Evolutionary conservation across 2,329 filamentous ascomycete species (phyloP).

Genomic region (Microdochium bolleyi): DNA sequence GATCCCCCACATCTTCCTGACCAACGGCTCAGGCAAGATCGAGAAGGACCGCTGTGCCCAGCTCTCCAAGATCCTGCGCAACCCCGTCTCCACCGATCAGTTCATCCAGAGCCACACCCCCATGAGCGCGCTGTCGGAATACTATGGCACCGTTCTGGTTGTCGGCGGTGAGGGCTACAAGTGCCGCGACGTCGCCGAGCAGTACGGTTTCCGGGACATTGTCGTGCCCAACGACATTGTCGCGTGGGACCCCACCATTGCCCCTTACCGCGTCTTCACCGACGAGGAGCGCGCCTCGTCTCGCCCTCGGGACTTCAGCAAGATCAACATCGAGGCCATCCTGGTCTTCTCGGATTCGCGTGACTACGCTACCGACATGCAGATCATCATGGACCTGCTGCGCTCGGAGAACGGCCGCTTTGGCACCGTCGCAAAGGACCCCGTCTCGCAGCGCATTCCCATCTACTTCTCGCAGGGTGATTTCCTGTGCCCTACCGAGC

Average conservation of each 20-base stretch:
- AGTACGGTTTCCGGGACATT: constrained; percentile 67
- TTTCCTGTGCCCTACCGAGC: constrained; percentile 51
- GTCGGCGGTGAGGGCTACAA: constrained; percentile 69
- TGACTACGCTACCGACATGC: constrained; percentile 68
- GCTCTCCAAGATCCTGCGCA: constrained; percentile 57
- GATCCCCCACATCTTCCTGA: constrained; percentile 68
- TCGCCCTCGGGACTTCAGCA: constrained; percentile 62
- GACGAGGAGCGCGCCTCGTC: constrained; percentile 60
- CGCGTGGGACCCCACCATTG: constrained; percentile 60
- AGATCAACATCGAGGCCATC: constrained; percentile 66
- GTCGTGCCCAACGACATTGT: constrained; percentile 68
- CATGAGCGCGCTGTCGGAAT: constrained; percentile 68
- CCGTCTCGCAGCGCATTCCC: constrained; percentile 57
- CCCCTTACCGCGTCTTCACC: constrained; percentile 61
- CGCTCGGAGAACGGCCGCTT: constrained; percentile 60
- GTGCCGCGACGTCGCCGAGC: constrained; percentile 64
- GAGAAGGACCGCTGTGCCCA: constrained; percentile 58
- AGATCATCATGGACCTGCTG: constrained; percentile 68
- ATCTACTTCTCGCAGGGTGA: constrained; percentile 55
- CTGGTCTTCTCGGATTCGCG: constrained; percentile 68
- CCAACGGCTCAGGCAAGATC: constrained; percentile 67
- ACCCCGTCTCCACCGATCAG: constrained; percentile 60
- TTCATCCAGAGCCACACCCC: constrained; percentile 74
- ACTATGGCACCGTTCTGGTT: constrained; percentile 69
- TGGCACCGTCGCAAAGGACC: constrained; percentile 57